A percentile compares a stretch with the other conserved stretches of the same genome.
phyloP scores from a whole-genome alignment of 176 grass and related monocot species.

The Rhipidocladum racemiflorum region DNA sequence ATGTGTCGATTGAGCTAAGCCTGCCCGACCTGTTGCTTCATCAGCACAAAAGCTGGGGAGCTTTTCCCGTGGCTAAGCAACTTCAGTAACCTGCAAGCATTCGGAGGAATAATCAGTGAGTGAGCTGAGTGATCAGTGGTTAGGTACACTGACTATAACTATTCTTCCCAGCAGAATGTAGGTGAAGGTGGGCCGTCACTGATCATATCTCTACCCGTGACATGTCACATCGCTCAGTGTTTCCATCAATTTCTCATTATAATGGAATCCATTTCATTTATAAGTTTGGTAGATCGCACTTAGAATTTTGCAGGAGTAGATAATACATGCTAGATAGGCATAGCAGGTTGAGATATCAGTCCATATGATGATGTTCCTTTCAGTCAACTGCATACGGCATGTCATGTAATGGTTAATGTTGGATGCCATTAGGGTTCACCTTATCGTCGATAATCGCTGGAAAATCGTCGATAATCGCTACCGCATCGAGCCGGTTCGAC shows the following conservation, averaged over 20 bases:
- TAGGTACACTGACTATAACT: conserved; percentile 36
- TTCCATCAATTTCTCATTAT: background rate
- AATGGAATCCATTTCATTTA: background rate
- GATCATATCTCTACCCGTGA: background rate
- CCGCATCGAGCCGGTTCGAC: too few species aligned
- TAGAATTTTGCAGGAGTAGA: background rate
- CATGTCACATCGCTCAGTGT: conserved; percentile 6
- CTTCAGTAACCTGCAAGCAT: conserved; percentile 27
- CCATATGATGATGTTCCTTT: background rate
- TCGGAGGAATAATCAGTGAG: conserved; percentile 5
- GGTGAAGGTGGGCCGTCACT: conserved; percentile 14
- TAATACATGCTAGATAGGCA: background rate
- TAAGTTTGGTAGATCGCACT: background rate
- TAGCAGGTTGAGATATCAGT: background rate
- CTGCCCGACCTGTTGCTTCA: conserved; percentile 32
- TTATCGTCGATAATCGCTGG: too few species aligned
- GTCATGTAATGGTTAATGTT: background rate
- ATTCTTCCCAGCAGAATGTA: conserved; percentile 6
- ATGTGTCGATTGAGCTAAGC: background rate
- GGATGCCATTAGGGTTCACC: too few species aligned
- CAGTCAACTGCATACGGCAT: background rate
- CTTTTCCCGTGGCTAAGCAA: conserved; percentile 40
- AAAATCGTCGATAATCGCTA: too few species aligned
- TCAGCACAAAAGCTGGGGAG: conserved; percentile 14
- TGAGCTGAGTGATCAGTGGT: conserved; percentile 11